Evolutionary conservation across 768 basidiomycete species (phyloP), one percentile per base, ranked within the genome.

Genomic region (Pulveroboletus sp.): DNA sequence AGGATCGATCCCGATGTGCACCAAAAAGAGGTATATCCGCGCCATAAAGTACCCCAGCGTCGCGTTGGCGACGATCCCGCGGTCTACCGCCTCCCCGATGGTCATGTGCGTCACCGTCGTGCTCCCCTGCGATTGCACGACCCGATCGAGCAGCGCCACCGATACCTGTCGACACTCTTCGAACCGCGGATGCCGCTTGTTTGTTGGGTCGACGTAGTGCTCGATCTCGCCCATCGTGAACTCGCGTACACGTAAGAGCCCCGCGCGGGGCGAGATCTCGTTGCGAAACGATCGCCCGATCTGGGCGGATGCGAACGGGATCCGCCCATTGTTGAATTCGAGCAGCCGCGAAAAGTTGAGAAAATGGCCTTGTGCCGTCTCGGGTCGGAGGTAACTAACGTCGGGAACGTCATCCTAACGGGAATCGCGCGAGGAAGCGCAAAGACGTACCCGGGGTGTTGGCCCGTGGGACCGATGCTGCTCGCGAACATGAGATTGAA

Each of bases 191-290:
- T 98, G 96, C 6, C 68, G 72, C 73, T 98, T 99, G 73, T 96
- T 85, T 36, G 79, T 77, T 13, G 96, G 96, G 75, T 98, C 96
- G 58, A 99, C 96, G 56, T 76, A 99, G 74, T 99, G 96, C 72
- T 99, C 96, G 65, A 99, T 96, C 74, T 99, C 96, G 39, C 93
- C 96, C 95, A 98, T 96, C 11, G 92, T 96, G 73, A 98, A 99
- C 69, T 99, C 96, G 58, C 95, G 89, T 27, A 98, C 95, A 53
- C 96, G 93, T 40, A 99, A 79, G 34, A 99, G 78, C 45, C 96
- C 96, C 32, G 94, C 92, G 48, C 93, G 89, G 13, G 96, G 96
- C 0, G 93, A 94, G 59, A 99, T 98, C 68, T 98, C 96, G 67
- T 99, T 99, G 45, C 96, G 83, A 81, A 99, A 99, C 16, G 89